Percentiles rank a stretch among this genome's conserved stretches.
These are phyloP conservation scores for Wickerhamiella cacticola DNA, from an alignment of 805 yeast species.

Conservation along the genomic window DNA sequence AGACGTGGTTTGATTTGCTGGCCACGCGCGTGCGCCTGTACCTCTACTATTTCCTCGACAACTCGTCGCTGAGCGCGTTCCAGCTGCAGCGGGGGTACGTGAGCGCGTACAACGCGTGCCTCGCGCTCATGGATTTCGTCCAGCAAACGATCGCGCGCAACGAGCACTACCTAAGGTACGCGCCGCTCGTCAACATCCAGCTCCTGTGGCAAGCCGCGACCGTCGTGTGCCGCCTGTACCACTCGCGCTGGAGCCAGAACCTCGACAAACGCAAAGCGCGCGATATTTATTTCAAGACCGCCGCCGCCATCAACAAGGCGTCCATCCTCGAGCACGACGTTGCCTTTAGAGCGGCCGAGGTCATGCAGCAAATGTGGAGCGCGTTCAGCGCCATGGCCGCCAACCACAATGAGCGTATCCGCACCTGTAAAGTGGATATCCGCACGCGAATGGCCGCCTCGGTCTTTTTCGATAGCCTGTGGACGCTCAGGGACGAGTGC, in stretches of 20 bases:
- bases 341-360: conserved; percentile 84
- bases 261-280: conserved; percentile 64
- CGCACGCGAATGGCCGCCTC: conserved; percentile 85
- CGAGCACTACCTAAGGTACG: conserved; percentile 52
- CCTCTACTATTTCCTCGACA: conserved; percentile 59
- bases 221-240: conserved; percentile 63
- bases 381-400: conserved; percentile 58
- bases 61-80: conserved; percentile 29
- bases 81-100: conserved; percentile 65
- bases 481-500: conserved; percentile 72
- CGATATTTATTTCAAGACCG: conserved; percentile 33
- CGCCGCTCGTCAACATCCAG: conserved; percentile 66
- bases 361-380: conserved; percentile 91
- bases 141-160: conserved; percentile 47
- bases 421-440: conserved; percentile 32
- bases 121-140: conserved; percentile 57
- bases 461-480: conserved; percentile 81
- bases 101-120: conserved; percentile 66
- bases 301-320: conserved; percentile 51
- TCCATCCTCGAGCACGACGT: conserved; percentile 84
- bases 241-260: conserved; percentile 56
- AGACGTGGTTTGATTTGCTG: conserved; percentile 53
- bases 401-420: conserved; percentile 27
- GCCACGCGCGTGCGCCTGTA: conserved; percentile 72
- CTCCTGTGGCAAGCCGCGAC: conserved; percentile 89